Evolutionary conservation across 148 eudicot species (phyloP), one percentile per base, ranked within the genome.

Genomic region (Cornus controversa): DNA sequence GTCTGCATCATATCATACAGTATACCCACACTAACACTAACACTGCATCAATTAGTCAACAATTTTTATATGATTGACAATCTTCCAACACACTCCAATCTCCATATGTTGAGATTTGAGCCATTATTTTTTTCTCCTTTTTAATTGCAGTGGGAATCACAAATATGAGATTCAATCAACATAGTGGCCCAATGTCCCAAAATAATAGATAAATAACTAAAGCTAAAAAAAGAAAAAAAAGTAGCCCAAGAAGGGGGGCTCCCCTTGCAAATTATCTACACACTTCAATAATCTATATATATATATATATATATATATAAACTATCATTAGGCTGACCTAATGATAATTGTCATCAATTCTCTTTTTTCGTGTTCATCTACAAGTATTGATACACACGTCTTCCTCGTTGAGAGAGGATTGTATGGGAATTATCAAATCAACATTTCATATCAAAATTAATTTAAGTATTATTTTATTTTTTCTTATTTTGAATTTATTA

Each of bases 91-190:
- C 37, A 37, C 69, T n/a, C n/a, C n/a, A n/a, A n/a, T n/a, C n/a
- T 27, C 25, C 69, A 66, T 50, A 68, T 68, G 71, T 31, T 31
- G 71, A 68, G 42, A 68, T 68, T 34, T 68, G 71, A 60, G 18
- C 24, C 47, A 29, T 22, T 67, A 31, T 20, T 68, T 6, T 27
- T 14, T 66, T 22, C 0, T 22, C 8, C 0, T 68, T 20, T 68
- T 68, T 16, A 31, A 31, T 68, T 5, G 24, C 24, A 1, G 22
- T 23, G n/a, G 70, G 77, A 75, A 75, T 75, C 36, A 75, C 40
- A 75, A 63, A 66, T 27, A 36, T 24, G 27, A 65, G 70, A 75
- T 75, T 25, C 77, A 66, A 75, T 72, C 53, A 75, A 40, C 70
- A 75, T 65, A 50, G 60, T 45, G 71, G 70, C 54, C 77, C 60